Percentiles rank a stretch among this genome's conserved stretches.
Conservation (phyloP, 306 rosid species). For the Sechiopsis laciniata region DNA sequence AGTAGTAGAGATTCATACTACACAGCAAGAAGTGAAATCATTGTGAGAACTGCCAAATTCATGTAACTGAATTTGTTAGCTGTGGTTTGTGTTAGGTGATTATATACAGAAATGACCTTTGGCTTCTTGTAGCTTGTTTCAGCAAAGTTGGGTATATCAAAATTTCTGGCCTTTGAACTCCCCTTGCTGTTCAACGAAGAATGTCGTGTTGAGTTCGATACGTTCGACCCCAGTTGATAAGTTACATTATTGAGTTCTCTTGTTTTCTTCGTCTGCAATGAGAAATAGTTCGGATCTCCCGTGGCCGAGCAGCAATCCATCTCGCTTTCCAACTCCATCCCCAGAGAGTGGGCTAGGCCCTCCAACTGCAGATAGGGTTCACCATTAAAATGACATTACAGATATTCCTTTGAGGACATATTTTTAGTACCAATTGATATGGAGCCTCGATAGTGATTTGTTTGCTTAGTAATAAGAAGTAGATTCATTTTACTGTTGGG, state of each 20-base stretch:
- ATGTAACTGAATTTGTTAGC: constrained; percentile 9
- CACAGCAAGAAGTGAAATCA: constrained; percentile 2
- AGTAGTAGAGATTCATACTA: constrained; percentile 7
- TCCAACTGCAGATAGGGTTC: constrained; percentile 55
- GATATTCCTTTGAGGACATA: neutral
- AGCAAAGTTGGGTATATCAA: constrained; percentile 22
- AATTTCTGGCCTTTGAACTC: constrained; percentile 43
- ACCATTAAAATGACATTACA: neutral
- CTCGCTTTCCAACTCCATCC: constrained; percentile 91
- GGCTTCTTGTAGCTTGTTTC: constrained; percentile 23
- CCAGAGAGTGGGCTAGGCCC: constrained; percentile 75
- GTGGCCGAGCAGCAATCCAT: constrained; percentile 85
- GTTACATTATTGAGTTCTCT: constrained; percentile 28
- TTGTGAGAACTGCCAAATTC: constrained; percentile 14
- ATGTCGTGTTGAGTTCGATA: constrained; percentile 24
- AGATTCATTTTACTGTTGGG: constrained; percentile 4
- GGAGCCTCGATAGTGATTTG: neutral
- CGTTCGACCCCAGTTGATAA: constrained; percentile 29
- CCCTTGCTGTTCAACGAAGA: constrained; percentile 41
- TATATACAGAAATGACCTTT: constrained; percentile 8
- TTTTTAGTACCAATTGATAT: neutral
- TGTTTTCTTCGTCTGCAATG: constrained; percentile 32
- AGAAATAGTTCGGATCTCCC: constrained; percentile 52
- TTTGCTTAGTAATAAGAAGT: neutral
- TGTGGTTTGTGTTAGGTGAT: constrained; percentile 5